Conservation (phyloP, 192 early-diverging fungal species). For the Entomortierella beljakovae region DNA sequence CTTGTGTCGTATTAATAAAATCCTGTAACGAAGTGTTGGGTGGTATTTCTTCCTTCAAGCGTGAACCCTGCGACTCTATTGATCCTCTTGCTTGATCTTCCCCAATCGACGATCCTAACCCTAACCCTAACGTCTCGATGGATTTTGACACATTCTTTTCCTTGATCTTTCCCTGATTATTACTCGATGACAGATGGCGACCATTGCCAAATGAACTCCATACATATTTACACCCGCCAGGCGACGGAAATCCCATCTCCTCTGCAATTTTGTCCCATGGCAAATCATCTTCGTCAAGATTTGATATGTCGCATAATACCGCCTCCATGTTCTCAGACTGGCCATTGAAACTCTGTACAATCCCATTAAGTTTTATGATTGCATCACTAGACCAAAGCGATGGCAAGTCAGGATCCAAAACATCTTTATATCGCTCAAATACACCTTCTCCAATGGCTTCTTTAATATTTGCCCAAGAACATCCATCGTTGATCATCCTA, state of each 20-base stretch:
- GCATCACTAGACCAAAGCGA: constrained; percentile 5
- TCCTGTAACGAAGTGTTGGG: too few relatives aligned
- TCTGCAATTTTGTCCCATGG: constrained; percentile 14
- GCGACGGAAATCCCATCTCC: not conserved
- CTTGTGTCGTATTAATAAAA: too few relatives aligned
- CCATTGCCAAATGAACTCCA: constrained; percentile 28
- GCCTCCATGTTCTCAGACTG: not conserved
- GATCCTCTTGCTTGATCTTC: not conserved
- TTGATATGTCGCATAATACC: not conserved
- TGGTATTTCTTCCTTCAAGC: not conserved
- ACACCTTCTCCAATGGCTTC: not conserved
- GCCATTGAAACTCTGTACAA: not conserved
- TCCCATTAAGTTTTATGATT: not conserved
- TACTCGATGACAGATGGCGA: not conserved
- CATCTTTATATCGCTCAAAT: constrained; percentile 39
- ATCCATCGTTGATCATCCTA: constrained; percentile 15
- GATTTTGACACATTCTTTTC: not conserved
- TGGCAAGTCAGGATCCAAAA: constrained; percentile 15
- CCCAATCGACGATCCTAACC: not conserved
- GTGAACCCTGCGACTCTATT: not conserved
- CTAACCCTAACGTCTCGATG: too few relatives aligned
- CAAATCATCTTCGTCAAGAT: not conserved
- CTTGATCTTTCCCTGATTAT: not conserved
- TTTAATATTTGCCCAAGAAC: constrained; percentile 28
- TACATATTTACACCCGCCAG: constrained; percentile 1